Percentiles rank a stretch among this genome's conserved stretches.
Evolutionary conservation across 805 yeast species (phyloP).

Genomic region (Ogataea methanolica): DNA sequence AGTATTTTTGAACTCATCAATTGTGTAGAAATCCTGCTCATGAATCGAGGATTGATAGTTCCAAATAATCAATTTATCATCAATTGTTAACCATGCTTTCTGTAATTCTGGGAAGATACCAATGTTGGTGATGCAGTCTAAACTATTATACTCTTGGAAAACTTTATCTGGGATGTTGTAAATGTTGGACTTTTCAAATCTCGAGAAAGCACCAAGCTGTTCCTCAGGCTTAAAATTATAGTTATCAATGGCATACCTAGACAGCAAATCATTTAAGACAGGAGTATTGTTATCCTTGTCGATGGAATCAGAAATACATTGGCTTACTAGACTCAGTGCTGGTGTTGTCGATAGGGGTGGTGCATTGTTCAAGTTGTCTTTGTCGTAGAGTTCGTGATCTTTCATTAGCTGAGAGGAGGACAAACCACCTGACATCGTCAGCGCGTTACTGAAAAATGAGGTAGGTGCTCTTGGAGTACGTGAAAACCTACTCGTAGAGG

Average conservation of each 20-base stretch:
- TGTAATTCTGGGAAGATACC: slow-evolving; percentile 79
- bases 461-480: slow-evolving; percentile 7
- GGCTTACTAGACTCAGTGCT: slow-evolving; percentile 56
- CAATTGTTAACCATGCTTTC: slow-evolving; percentile 83
- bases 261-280: slow-evolving; percentile 49
- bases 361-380: slow-evolving; percentile 36
- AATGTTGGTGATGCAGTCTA: slow-evolving; percentile 66
- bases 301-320: slow-evolving; percentile 55
- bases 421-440: slow-evolving; percentile 9
- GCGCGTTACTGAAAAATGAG: slow-evolving; percentile 6
- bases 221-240: slow-evolving; percentile 47
- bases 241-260: slow-evolving; percentile 62
- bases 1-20: slow-evolving; percentile 77
- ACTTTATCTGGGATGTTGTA: slow-evolving; percentile 77
- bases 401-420: slow-evolving; percentile 15
- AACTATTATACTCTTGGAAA: slow-evolving; percentile 63
- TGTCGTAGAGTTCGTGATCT: slow-evolving; percentile 13
- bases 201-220: slow-evolving; percentile 52
- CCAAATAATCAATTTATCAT: slow-evolving; percentile 82
- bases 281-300: slow-evolving; percentile 56
- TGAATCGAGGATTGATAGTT: slow-evolving; percentile 46
- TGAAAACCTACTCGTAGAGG: not conserved
- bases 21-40: slow-evolving; percentile 63
- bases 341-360: slow-evolving; percentile 48
- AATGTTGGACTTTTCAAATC: slow-evolving; percentile 69